Base-by-base conservation (phyloP, 176 grass and related monocot species). In the Carex littledalei region DNA sequence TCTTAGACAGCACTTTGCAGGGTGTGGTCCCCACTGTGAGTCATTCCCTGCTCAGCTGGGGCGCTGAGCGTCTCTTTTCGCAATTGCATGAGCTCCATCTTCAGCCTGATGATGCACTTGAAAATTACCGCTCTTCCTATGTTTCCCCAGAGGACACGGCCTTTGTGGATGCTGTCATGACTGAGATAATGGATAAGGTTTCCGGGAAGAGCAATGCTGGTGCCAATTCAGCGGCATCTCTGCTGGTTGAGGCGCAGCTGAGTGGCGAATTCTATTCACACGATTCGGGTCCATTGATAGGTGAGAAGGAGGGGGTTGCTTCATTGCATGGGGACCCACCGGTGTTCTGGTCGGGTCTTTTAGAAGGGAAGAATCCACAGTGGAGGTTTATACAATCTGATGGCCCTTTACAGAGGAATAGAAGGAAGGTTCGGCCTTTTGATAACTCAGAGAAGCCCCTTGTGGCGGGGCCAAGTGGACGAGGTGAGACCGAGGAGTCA, bases 1-100 rank as follows among this genome's bases (percentile, higher is more conserved):
- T 78, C 76, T 70, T 93, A 65, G 93, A 92, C 67, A 98, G 86
- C 81, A 91, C 88, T 81, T 86, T 93, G 60, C 67, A 88, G 56
- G 90, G 90, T 78, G 86, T 98, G 87, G 86, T 10, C 15, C 88
- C 91, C 62, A 88, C 85, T 55, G 45, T 92, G 3, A 94, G 89
- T 77, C 95, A 98, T 82, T 91, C 85, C 41, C 83, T 98, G 15
- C 93, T 98, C 24, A 93, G 91, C 84, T 98, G 95, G 95, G 95
- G 95, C 63, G 91, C 93, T 68, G 84, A 82, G 35, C 72, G 82
- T 88, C 95, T 90, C 57, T 94, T 98, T 61, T 56, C 18, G 82
- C 88, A 85, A 76, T 89, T 98, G 31, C 87, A 94, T 70, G 78
- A 90, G 37, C 86, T 93, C 14, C 89, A 91, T 84, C 85, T 77